Base-by-base conservation (phyloP, 352 stramenopile genomes). In the Bremia lactucae region DNA sequence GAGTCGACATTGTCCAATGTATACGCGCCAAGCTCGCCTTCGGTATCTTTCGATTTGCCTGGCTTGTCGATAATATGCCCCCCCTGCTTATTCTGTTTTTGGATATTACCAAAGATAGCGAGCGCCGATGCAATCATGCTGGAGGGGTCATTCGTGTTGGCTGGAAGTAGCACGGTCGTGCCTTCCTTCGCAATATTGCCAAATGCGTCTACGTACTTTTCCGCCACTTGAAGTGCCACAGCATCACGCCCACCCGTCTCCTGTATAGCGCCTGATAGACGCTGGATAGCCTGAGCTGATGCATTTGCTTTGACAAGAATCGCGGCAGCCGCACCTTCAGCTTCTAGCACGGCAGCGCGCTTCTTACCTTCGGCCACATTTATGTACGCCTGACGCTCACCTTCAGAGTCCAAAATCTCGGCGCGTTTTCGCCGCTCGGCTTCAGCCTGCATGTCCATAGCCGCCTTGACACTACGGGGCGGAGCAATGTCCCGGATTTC, bases 391-490 rank as follows among this genome's bases (percentile, higher is more conserved):
- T 87, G 75, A 15, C 79, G 71, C 55, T 92, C 74, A 47, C 84
- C 86, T 52, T 96, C 86, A 19, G 84, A 95, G 45, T 94, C 71
- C n/a, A 95, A 60, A 41, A 96, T 95, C 60, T 95, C 81, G 2
- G 86, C 86, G 25, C 86, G 82, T 72, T 95, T 95, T 50, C 85
- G 72, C 36, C 86, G 82, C 58, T 96, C 86, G 6, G 86, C 86
- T 50, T 96, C 85, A 18, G 85, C 85, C 50, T 96, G 85, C 82
- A 94, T 94, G 66, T 96, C 83, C 86, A 96, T 96, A 23, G 86
- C 83, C 0, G 77, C 67, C 54, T 85, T 83, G 4, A 96, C 83
- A 35, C 72, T 89, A 49, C 71, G 80, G 6, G 86, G 83, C 6
- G 86, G 86, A 10, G 76, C 47, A 42, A 96, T 95, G 38, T 96